These are phyloP conservation scores for Coemansia sp. DNA, from an alignment of 192 early-diverging fungal species.

Conservation along the genomic window DNA sequence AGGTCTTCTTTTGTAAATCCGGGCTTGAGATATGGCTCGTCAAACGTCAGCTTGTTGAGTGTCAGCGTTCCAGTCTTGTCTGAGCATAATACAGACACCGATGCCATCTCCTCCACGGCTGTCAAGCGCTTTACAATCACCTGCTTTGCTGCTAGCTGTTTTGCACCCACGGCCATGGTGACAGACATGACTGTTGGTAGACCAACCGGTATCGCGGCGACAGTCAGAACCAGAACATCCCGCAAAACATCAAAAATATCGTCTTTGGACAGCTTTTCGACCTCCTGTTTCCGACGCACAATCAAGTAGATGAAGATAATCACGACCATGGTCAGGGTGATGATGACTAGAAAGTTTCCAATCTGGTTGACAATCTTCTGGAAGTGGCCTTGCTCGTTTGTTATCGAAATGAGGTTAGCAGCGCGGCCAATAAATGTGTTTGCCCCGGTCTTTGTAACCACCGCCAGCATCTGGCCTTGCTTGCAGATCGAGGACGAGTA, in stretches of 20 bases:
- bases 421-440: conserved; percentile 96
- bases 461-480: conserved; percentile 90
- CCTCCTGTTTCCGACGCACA: conserved; percentile 55
- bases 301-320: conserved; percentile 80
- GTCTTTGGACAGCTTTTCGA: conserved; percentile 49
- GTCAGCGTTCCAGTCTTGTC: conserved; percentile 92
- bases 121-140: conserved; percentile 93
- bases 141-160: conserved; percentile 81
- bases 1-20: conserved; percentile 75
- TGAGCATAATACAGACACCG: conserved; percentile 80
- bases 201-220: conserved; percentile 93
- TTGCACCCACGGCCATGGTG: conserved; percentile 92
- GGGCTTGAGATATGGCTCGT: conserved; percentile 73
- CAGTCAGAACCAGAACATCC: conserved; percentile 81
- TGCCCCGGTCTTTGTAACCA: conserved; percentile 89
- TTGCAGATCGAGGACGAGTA: conserved; percentile 94
- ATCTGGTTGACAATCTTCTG: conserved; percentile 93
- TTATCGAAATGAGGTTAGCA: conserved; percentile 89
- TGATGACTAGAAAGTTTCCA: conserved; percentile 89
- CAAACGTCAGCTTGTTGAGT: conserved; percentile 87
- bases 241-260: conserved; percentile 66
- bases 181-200: conserved; percentile 91
- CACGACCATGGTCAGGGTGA: conserved; percentile 72
- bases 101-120: conserved; percentile 92
- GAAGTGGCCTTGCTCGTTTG: conserved; percentile 93